Evolutionary conservation across 2,329 filamentous ascomycete genomes (phyloP).

Genomic region (Claviceps arundinis): DNA sequence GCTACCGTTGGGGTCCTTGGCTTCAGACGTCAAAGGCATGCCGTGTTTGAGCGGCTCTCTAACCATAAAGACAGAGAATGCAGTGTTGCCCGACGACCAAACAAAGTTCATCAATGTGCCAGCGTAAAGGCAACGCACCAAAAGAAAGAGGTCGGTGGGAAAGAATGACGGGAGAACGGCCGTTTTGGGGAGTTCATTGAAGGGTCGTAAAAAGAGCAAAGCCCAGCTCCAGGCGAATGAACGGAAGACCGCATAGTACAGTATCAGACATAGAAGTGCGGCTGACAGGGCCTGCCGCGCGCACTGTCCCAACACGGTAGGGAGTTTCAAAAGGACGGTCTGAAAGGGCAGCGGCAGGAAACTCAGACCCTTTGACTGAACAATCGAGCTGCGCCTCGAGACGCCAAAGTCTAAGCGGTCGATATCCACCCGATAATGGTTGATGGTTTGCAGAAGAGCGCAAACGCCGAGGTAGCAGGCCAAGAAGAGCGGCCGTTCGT

Average conservation of each 20-base stretch:
- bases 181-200: conserved; percentile 64
- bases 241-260: conserved; percentile 53
- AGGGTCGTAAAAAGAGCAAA: conserved; percentile 54
- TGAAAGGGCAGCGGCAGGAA: conserved; percentile 20
- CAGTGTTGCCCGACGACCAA: conserved; percentile 64
- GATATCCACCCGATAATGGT: conserved; percentile 61
- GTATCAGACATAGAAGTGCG: conserved; percentile 32
- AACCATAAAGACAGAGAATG: conserved; percentile 70
- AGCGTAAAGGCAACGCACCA: conserved; percentile 44
- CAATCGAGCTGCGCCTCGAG: conserved; percentile 11
- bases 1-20: conserved; percentile 85
- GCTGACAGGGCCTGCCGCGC: conserved; percentile 27
- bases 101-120: conserved; percentile 55
- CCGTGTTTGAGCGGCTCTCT: conserved; percentile 73
- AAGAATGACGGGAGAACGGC: conserved; percentile 46
- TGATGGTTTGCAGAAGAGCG: conserved; percentile 52
- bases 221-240: conserved; percentile 54
- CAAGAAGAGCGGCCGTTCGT: conserved; percentile 76
- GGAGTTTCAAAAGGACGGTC: conserved; percentile 25
- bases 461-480: conserved; percentile 56
- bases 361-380: conserved; percentile 12
- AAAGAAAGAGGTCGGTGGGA: conserved; percentile 43
- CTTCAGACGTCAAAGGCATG: conserved; percentile 70
- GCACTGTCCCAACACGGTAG: conserved; percentile 23
- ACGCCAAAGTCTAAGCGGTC: conserved; percentile 45